phyloP scores from a whole-genome alignment of 768 basidiomycete species.

The Boletus edulis region DNA sequence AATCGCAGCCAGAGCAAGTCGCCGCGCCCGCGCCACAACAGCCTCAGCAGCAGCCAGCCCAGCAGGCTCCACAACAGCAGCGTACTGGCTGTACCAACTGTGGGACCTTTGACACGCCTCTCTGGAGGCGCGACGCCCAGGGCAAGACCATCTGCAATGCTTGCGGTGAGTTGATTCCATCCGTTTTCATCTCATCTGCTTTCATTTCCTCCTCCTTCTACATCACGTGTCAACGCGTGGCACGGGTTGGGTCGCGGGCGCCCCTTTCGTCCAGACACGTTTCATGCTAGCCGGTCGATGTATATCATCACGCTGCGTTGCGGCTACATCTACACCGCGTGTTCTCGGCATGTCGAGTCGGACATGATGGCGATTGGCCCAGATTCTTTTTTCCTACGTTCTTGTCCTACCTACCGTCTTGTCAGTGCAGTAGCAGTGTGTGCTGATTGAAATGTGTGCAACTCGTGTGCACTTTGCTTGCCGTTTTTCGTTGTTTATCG shows the following conservation, averaged over 20 bases:
- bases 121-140: conserved; percentile 80
- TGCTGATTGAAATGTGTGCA: conserved; percentile 40
- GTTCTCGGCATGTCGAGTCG: conserved; percentile 34
- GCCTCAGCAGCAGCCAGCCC: conserved; percentile 18
- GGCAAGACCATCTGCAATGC: conserved; percentile 88
- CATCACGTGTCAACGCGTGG: conserved; percentile 41
- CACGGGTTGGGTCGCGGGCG: conserved; percentile 33
- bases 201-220: conserved; percentile 30
- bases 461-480: conserved; percentile 36
- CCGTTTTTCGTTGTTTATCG: conserved; percentile 33
- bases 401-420: conserved; percentile 32
- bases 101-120: conserved; percentile 72
- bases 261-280: conserved; percentile 26
- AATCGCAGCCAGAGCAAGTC: conserved; percentile 25
- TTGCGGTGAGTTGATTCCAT: conserved; percentile 65
- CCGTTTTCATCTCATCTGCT: conserved; percentile 33
- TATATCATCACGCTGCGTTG: conserved; percentile 34
- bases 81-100: conserved; percentile 65
- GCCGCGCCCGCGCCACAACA: conserved; percentile 25
- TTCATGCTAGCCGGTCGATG: conserved; percentile 29
- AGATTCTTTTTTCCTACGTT: conserved; percentile 31
- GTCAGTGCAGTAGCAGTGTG: conserved; percentile 34
- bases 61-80: conserved; percentile 36
- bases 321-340: conserved; percentile 32
- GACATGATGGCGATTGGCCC: conserved; percentile 35